These are phyloP conservation scores for Delitschia confertaspora DNA, from an alignment of 495 filamentous ascomycete genomes.

Conservation along the genomic window DNA sequence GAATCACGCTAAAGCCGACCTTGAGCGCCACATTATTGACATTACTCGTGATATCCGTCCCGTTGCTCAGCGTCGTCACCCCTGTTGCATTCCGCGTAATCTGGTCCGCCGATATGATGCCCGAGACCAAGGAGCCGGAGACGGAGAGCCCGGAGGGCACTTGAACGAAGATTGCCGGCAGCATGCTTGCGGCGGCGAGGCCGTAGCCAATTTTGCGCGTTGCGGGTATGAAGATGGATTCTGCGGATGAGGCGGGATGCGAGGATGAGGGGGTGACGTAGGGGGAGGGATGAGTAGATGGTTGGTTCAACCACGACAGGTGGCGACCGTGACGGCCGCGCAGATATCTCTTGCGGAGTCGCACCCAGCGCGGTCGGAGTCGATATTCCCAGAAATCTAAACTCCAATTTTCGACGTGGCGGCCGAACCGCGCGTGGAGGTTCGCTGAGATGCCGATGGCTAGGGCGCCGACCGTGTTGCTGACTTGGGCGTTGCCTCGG, in stretches of 20 bases:
- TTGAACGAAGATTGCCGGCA: slow-evolving; percentile 91
- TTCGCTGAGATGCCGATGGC: slow-evolving; percentile 81
- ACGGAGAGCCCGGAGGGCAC: slow-evolving; percentile 87
- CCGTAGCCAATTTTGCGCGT: slow-evolving; percentile 52
- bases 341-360: slow-evolving; percentile 9
- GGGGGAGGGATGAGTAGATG: neutral
- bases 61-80: slow-evolving; percentile 31
- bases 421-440: slow-evolving; percentile 68
- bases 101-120: slow-evolving; percentile 73
- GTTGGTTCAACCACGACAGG: neutral
- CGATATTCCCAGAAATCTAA: slow-evolving; percentile 33
- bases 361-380: slow-evolving; percentile 24
- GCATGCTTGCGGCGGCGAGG: slow-evolving; percentile 76
- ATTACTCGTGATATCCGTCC: slow-evolving; percentile 35
- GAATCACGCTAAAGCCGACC: slow-evolving; percentile 78
- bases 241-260: neutral
- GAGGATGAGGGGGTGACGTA: neutral
- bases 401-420: slow-evolving; percentile 29
- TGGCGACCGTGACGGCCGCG: slow-evolving; percentile 2
- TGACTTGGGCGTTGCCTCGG: slow-evolving; percentile 67
- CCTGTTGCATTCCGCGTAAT: slow-evolving; percentile 47
- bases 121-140: slow-evolving; percentile 71
- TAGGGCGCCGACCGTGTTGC: slow-evolving; percentile 76
- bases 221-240: slow-evolving; percentile 8
- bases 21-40: slow-evolving; percentile 68